Percentiles rank a stretch among this genome's conserved stretches.
phyloP scores from a whole-genome alignment of 192 early-diverging fungal species.

The Backusella sp. region DNA sequence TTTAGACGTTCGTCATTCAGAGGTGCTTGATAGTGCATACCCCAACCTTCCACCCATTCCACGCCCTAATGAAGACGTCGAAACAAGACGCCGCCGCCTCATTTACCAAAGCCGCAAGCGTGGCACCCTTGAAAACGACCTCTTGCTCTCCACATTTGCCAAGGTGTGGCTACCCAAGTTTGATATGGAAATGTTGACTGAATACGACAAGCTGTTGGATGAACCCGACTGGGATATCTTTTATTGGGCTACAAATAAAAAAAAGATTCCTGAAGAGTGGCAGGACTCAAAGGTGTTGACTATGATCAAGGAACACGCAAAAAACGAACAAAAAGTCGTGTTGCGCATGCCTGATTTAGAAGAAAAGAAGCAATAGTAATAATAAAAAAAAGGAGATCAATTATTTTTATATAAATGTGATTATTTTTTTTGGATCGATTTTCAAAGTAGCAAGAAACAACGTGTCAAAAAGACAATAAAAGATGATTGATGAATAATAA shows the following conservation, averaged over 20 bases:
- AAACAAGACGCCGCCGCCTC: constrained; percentile 78
- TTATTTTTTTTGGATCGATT: background rate
- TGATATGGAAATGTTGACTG: constrained; percentile 56
- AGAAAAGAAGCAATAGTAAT: background rate
- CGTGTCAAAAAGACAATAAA: background rate
- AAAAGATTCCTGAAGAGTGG: constrained; percentile 55
- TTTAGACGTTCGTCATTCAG: constrained; percentile 32
- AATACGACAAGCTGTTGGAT: constrained; percentile 83
- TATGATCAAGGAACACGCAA: constrained; percentile 71
- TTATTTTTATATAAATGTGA: background rate
- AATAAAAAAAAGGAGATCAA: background rate
- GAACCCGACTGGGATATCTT: constrained; percentile 97
- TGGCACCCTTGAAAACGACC: constrained; percentile 92
- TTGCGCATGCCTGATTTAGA: constrained; percentile 79
- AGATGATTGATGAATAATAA: background rate
- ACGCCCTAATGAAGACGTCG: constrained; percentile 62
- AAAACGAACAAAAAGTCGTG: constrained; percentile 72
- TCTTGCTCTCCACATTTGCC: constrained; percentile 89
- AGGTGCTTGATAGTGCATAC: constrained; percentile 27
- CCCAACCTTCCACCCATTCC: constrained; percentile 52
- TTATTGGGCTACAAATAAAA: constrained; percentile 82
- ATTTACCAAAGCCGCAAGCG: constrained; percentile 88
- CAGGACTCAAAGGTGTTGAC: constrained; percentile 52
- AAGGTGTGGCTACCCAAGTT: constrained; percentile 56
- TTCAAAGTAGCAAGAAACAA: background rate